phyloP scores from a whole-genome alignment of 1,284 basidiomycete genomes.

The Pseudozyma thailandica region DNA sequence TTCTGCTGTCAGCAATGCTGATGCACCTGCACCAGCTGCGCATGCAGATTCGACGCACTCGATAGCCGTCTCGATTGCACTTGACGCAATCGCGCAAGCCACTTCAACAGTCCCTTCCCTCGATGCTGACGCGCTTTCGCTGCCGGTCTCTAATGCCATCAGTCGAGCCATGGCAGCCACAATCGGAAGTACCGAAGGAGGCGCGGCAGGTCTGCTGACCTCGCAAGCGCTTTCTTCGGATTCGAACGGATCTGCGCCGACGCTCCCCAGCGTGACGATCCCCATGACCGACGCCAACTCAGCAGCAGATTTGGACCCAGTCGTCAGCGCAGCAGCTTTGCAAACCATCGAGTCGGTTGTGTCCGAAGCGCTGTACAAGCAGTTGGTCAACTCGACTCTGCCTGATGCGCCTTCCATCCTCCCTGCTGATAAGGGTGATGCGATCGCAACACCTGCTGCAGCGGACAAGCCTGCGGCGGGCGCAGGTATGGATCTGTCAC shows the following conservation, averaged over 20 bases:
- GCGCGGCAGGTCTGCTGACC: background rate
- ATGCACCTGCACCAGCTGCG: background rate
- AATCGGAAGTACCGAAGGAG: slow-evolving; percentile 18
- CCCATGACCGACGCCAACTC: background rate
- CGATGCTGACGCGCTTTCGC: slow-evolving; percentile 16
- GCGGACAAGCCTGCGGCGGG: background rate
- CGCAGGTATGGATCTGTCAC: slow-evolving; percentile 15
- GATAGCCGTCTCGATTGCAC: slow-evolving; percentile 31
- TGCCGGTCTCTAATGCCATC: slow-evolving; percentile 38
- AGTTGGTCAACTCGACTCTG: no score
- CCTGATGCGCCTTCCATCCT: slow-evolving; percentile 17
- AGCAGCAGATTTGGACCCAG: slow-evolving; percentile 10
- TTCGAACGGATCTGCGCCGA: no score
- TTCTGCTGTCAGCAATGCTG: background rate
- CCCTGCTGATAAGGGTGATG: slow-evolving; percentile 1
- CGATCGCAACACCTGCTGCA: background rate
- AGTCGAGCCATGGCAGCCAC: slow-evolving; percentile 38
- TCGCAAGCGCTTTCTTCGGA: slow-evolving; percentile 6
- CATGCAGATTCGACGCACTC: slow-evolving; percentile 16
- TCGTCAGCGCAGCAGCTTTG: slow-evolving; percentile 32
- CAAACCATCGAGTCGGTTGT: slow-evolving; percentile 37
- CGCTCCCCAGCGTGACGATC: background rate
- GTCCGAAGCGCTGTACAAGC: slow-evolving; percentile 37
- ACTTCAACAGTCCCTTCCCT: slow-evolving; percentile 7
- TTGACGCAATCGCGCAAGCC: slow-evolving; percentile 31